A percentile compares a stretch with the other conserved stretches of the same genome.
Conservation (phyloP, 306 rosid genomes). For the Rosa multiflora region DNA sequence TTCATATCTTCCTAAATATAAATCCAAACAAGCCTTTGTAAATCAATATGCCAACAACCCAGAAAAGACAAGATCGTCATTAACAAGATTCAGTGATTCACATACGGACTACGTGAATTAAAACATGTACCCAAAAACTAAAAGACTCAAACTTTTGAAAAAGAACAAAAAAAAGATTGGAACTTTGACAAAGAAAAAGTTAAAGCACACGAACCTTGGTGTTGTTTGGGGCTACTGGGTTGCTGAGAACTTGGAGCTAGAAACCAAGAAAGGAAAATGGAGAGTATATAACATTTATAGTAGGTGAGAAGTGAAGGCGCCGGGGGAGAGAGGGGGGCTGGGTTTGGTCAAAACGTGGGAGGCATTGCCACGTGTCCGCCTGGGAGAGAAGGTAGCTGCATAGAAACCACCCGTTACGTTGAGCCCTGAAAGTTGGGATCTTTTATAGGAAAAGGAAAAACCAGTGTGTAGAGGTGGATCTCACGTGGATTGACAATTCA, state of each 20-base stretch:
- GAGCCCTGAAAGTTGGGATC: slow-evolving; percentile 24
- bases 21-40: not conserved
- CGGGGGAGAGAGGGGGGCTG: not conserved
- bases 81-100: slow-evolving; percentile 12
- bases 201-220: not conserved
- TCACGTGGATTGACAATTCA: slow-evolving; percentile 1
- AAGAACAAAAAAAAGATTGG: not conserved
- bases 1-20: not conserved
- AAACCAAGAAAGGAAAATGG: not conserved
- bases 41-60: slow-evolving; percentile 6
- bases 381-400: slow-evolving; percentile 42
- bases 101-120: not conserved
- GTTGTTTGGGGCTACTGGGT: not conserved
- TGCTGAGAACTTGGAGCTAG: slow-evolving; percentile 1
- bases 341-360: slow-evolving; percentile 25
- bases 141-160: not conserved
- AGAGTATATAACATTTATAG: not conserved
- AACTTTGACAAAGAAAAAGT: slow-evolving; percentile 8
- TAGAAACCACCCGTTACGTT: slow-evolving; percentile 25
- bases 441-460: not conserved
- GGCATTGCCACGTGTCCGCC: slow-evolving; percentile 14
- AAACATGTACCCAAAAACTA: not conserved
- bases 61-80: slow-evolving; percentile 11
- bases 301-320: not conserved
- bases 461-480: not conserved